A percentile compares a stretch with the other conserved stretches of the same genome.
Evolutionary conservation across 345 rosid genomes (phyloP).

Genomic region (Camelina laxa): DNA sequence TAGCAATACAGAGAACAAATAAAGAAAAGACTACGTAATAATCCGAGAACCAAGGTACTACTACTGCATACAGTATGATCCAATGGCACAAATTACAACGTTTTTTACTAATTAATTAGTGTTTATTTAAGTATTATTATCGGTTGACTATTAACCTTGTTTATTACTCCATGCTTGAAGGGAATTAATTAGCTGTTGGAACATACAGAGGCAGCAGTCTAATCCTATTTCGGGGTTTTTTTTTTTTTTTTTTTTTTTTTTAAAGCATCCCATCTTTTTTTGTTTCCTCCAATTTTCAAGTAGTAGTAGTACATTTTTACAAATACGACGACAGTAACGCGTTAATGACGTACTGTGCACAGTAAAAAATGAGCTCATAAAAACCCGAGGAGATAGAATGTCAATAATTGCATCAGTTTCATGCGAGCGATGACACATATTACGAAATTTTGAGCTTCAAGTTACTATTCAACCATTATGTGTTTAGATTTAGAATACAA

Average conservation of each 20-base stretch:
- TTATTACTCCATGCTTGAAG: not conserved
- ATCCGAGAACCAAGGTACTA: slow-evolving; percentile 28
- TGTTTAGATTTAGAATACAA: slow-evolving; percentile 2
- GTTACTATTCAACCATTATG: slow-evolving; percentile 22
- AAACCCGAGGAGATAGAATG: slow-evolving; percentile 26
- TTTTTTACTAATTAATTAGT: slow-evolving; percentile 13
- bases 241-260: not conserved
- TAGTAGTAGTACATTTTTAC: not conserved
- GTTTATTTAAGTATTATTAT: slow-evolving; percentile 33
- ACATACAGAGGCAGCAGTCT: not conserved
- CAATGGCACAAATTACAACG: slow-evolving; percentile 41
- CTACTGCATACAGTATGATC: slow-evolving; percentile 25
- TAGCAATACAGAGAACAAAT: not conserved
- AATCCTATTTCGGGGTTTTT: not conserved
- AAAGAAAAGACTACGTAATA: slow-evolving; percentile 35
- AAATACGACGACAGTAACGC: not conserved
- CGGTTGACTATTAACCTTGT: slow-evolving; percentile 16
- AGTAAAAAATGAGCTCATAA: slow-evolving; percentile 23
- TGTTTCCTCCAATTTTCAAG: not conserved
- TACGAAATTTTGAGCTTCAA: slow-evolving; percentile 34
- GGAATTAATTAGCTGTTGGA: not conserved
- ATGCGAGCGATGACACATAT: slow-evolving; percentile 39
- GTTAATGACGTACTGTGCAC: not conserved
- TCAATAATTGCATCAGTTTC: slow-evolving; percentile 43
- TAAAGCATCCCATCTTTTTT: not conserved